These are phyloP conservation scores for Microsporum canis DNA, from an alignment of 2,329 filamentous ascomycete species.

Conservation along the genomic window DNA sequence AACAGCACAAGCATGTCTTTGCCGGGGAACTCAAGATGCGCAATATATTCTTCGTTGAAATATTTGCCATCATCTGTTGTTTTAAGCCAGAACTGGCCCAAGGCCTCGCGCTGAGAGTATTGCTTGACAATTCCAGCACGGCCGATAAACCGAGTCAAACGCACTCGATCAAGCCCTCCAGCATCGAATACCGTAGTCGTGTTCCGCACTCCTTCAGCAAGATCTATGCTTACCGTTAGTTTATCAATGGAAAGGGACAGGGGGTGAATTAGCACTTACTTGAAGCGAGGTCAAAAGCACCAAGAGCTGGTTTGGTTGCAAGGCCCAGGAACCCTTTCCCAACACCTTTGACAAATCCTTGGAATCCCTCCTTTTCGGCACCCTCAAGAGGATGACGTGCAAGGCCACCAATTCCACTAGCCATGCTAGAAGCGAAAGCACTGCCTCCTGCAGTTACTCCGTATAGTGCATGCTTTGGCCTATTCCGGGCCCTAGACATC, in stretches of 20 bases:
- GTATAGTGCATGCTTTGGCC: constrained; percentile 93
- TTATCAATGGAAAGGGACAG: not conserved
- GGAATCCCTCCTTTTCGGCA: constrained; percentile 84
- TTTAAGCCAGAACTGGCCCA: constrained; percentile 98
- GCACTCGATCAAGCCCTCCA: constrained; percentile 84
- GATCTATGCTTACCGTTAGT: constrained; percentile 38
- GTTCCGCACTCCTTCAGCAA: constrained; percentile 94
- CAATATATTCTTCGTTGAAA: constrained; percentile 96
- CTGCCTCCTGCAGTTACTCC: constrained; percentile 93
- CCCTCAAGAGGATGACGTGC: constrained; percentile 90
- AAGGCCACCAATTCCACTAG: constrained; percentile 84
- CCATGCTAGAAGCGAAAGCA: constrained; percentile 82
- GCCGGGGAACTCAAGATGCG: constrained; percentile 79
- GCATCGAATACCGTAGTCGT: constrained; percentile 97
- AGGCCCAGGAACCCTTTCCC: constrained; percentile 88
- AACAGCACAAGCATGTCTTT: constrained; percentile 86
- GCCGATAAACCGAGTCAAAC: constrained; percentile 84
- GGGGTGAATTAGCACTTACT: constrained; percentile 34
- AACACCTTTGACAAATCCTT: constrained; percentile 94
- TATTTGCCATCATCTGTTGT: constrained; percentile 95
- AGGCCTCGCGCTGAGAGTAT: constrained; percentile 85
- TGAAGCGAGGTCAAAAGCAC: constrained; percentile 90
- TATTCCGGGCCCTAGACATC: constrained; percentile 83
- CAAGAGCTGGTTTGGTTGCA: constrained; percentile 94
- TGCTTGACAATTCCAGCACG: constrained; percentile 87